Conservation (phyloP, 2,329 filamentous ascomycete species). For the Aurifilum marmelostoma region DNA sequence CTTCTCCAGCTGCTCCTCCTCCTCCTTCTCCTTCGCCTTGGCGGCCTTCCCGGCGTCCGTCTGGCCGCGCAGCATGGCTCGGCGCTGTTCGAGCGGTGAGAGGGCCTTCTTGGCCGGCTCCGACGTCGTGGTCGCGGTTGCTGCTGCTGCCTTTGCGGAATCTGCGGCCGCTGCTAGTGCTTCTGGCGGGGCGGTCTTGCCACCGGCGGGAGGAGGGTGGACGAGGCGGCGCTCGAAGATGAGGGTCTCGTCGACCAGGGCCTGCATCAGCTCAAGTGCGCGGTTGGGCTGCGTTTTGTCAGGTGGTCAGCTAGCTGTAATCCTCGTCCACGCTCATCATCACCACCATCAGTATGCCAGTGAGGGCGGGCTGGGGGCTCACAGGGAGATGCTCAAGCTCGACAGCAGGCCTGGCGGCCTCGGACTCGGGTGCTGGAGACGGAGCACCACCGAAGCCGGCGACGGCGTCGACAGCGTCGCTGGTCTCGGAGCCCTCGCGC, state of each 20-base stretch:
- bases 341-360: neutral
- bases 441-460: conserved; percentile 5
- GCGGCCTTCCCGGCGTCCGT: conserved; percentile 24
- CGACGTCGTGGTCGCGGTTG: conserved; percentile 29
- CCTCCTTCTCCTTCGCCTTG: conserved; percentile 9
- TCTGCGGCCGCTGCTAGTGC: conserved; percentile 31
- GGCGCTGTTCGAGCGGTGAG: conserved; percentile 31
- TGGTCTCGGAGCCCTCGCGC: conserved; percentile 10
- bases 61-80: conserved; percentile 7
- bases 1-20: conserved; percentile 7
- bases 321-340: neutral
- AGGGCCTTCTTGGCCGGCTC: conserved; percentile 29
- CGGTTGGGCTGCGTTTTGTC: conserved; percentile 41
- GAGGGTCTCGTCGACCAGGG: conserved; percentile 42
- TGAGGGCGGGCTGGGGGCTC: conserved; percentile 14
- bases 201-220: conserved; percentile 31
- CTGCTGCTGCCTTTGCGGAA: neutral
- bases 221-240: conserved; percentile 45
- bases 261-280: conserved; percentile 40
- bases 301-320: conserved; percentile 12
- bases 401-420: conserved; percentile 19
- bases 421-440: neutral
- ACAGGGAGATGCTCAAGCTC: conserved; percentile 30
- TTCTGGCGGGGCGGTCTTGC: conserved; percentile 23
- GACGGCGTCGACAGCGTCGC: conserved; percentile 25